Conservation (phyloP, 2,329 filamentous ascomycete species). For the Paracoccidioides lutzii region DNA sequence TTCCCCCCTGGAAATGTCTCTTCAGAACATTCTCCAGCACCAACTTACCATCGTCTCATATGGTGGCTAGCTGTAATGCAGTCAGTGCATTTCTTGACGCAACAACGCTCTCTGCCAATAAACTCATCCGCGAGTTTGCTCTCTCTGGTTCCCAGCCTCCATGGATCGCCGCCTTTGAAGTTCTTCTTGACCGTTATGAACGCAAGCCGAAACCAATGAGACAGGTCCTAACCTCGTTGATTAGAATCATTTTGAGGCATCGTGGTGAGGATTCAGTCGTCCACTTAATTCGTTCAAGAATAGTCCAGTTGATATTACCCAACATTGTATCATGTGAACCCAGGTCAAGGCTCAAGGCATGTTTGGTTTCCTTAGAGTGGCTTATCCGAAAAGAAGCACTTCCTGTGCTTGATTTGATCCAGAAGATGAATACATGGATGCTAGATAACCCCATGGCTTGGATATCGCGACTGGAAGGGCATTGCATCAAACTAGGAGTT, state of each 20-base stretch:
- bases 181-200: constrained; percentile 29
- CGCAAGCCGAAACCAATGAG: constrained; percentile 34
- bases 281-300: constrained; percentile 14
- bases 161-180: constrained; percentile 30
- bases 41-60: constrained; percentile 28
- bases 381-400: constrained; percentile 28
- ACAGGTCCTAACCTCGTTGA: constrained; percentile 31
- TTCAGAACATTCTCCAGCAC: constrained; percentile 29
- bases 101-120: constrained; percentile 20
- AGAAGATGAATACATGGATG: constrained; percentile 23
- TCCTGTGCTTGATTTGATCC: constrained; percentile 19
- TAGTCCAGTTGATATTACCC: constrained; percentile 21
- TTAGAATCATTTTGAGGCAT: constrained; percentile 21
- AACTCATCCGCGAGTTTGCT: constrained; percentile 22
- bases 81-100: constrained; percentile 32
- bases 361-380: constrained; percentile 25
- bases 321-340: constrained; percentile 28
- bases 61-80: constrained; percentile 32
- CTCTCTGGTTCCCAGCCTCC: constrained; percentile 19
- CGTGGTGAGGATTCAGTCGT: constrained; percentile 13
- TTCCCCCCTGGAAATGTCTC: constrained; percentile 27
- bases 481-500: constrained; percentile 21
- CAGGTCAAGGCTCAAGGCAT: constrained; percentile 26
- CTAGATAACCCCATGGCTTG: constrained; percentile 20
- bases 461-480: constrained; percentile 20